A percentile compares a stretch with the other conserved stretches of the same genome.
These are phyloP conservation scores for Aspergillus sp. DNA, from an alignment of 2,329 filamentous ascomycete genomes.

Conservation along the genomic window DNA sequence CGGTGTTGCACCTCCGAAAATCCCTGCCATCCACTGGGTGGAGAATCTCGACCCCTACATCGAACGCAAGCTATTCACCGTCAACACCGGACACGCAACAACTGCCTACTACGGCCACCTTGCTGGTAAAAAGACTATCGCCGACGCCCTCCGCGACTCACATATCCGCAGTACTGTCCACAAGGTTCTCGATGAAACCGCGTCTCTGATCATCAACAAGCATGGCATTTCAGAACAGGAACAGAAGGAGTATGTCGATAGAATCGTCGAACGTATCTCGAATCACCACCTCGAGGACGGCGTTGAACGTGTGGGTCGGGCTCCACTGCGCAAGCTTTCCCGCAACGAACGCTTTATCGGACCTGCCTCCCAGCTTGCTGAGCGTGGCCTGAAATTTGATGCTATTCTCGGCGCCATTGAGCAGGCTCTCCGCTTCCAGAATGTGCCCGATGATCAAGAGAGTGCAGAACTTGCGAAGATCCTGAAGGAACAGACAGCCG, in stretches of 20 bases:
- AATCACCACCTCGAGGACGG: constrained; percentile 91
- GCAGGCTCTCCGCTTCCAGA: constrained; percentile 93
- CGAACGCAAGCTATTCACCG: constrained; percentile 98
- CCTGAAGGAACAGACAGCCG: constrained; percentile 70
- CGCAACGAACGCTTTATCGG: constrained; percentile 96
- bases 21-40: constrained; percentile 91
- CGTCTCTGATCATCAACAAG: constrained; percentile 80
- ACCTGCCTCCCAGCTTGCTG: constrained; percentile 84
- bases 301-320: constrained; percentile 92
- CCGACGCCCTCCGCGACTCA: constrained; percentile 80
- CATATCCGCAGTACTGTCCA: constrained; percentile 78
- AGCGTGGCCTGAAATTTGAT: constrained; percentile 70
- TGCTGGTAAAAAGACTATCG: constrained; percentile 80
- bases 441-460: constrained; percentile 89
- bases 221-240: constrained; percentile 73
- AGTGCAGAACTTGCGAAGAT: constrained; percentile 81
- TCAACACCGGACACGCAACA: constrained; percentile 97
- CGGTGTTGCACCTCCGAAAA: constrained; percentile 62
- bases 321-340: constrained; percentile 87
- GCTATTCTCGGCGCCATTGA: constrained; percentile 80
- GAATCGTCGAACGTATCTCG: constrained; percentile 88
- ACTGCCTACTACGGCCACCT: constrained; percentile 94
- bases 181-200: constrained; percentile 80
- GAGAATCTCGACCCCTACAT: constrained; percentile 91
- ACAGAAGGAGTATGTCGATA: constrained; percentile 84